Percentiles rank a stretch among this genome's conserved stretches.
phyloP scores from a whole-genome alignment of 768 basidiomycete genomes.

The Galerina marginata region DNA sequence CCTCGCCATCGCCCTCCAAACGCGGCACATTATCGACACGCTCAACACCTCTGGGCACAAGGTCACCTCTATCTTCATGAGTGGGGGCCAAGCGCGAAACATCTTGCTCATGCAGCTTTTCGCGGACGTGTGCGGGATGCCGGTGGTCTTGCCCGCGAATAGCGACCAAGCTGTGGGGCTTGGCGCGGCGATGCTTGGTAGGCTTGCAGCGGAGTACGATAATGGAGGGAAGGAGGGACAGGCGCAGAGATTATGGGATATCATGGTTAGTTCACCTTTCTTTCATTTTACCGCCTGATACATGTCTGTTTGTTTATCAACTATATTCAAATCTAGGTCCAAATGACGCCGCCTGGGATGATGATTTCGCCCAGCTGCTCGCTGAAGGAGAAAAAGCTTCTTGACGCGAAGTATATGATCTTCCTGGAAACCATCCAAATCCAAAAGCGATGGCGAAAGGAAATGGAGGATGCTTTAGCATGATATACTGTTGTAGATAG shows the following conservation, averaged over 20 bases:
- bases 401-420: constrained; percentile 93
- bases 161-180: constrained; percentile 85
- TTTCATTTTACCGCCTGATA: no score
- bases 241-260: constrained; percentile 80
- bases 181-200: constrained; percentile 92
- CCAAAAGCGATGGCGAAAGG: constrained; percentile 84
- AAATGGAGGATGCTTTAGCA: constrained; percentile 66
- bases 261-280: constrained; percentile 68
- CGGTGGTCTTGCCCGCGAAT: constrained; percentile 81
- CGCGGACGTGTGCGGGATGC: constrained; percentile 82
- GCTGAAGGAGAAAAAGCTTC: constrained; percentile 68
- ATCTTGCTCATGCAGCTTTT: constrained; percentile 86
- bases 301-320: background rate
- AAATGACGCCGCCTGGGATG: constrained; percentile 90
- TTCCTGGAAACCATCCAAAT: constrained; percentile 89
- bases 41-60: constrained; percentile 86
- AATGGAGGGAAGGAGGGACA: constrained; percentile 48
- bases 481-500: background rate
- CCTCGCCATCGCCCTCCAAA: constrained; percentile 93
- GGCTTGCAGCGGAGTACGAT: constrained; percentile 75
- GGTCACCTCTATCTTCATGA: constrained; percentile 88
- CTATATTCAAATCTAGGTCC: constrained; percentile 53
- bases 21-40: constrained; percentile 89
- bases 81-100: constrained; percentile 94
- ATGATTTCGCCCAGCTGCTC: constrained; percentile 69